Evolutionary conservation across 257 asterid genomes (phyloP).

Genomic region (Solanum ossicruentum): DNA sequence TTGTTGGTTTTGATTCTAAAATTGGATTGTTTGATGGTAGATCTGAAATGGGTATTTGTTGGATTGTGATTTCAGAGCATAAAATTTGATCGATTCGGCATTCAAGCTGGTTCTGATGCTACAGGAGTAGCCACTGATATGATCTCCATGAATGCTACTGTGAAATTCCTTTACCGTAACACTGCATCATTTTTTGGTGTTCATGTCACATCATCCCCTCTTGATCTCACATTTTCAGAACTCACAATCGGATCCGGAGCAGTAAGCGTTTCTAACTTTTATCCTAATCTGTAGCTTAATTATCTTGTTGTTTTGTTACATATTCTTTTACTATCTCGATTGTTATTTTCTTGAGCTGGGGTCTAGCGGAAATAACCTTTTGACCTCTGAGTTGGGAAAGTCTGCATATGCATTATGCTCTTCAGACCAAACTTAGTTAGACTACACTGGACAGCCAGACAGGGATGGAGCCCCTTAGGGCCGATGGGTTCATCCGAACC

Average conservation of each 20-base stretch:
- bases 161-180: constrained; percentile 47
- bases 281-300: not conserved
- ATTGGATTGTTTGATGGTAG: not conserved
- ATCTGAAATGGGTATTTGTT: not conserved
- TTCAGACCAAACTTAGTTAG: no score
- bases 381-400: no score
- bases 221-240: constrained; percentile 56
- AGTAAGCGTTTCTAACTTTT: constrained; percentile 20
- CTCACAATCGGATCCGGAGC: constrained; percentile 59
- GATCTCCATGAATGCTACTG: constrained; percentile 70
- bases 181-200: constrained; percentile 79
- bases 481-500: not conserved
- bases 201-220: constrained; percentile 62
- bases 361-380: no score
- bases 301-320: not conserved
- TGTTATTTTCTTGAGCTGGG: no score
- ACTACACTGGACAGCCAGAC: not conserved
- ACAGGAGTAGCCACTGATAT: constrained; percentile 78
- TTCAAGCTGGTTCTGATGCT: constrained; percentile 76
- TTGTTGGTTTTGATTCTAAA: not conserved
- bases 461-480: not conserved
- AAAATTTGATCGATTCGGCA: constrained; percentile 40
- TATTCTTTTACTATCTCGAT: not conserved
- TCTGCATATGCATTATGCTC: no score
- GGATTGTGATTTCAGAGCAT: constrained; percentile 44